phyloP scores from a whole-genome alignment of 169 alveolate genomes.

The Fabrea salina region DNA sequence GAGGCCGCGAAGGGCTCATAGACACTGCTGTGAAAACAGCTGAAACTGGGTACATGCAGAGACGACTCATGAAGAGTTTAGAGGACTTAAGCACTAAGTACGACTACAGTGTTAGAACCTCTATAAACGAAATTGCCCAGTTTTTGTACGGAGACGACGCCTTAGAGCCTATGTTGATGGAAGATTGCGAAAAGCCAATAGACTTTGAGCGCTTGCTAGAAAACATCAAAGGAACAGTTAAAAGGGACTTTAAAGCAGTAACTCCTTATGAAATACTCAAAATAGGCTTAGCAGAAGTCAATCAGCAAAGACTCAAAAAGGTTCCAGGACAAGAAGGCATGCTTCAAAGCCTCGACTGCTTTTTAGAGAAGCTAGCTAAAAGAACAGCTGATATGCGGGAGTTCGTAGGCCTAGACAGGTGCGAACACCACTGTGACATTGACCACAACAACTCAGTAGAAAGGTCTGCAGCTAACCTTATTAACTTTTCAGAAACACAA shows the following conservation, averaged over 20 bases:
- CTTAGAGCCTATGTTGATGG: constrained; percentile 82
- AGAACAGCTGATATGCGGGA: constrained; percentile 1
- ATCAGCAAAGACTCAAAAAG: not conserved
- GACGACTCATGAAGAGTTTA: constrained; percentile 95
- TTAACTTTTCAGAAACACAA: constrained; percentile 56
- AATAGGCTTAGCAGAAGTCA: not conserved
- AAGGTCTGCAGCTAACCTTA: constrained; percentile 8
- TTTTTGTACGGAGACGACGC: constrained; percentile 99
- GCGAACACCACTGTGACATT: not conserved
- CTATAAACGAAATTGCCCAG: constrained; percentile 94
- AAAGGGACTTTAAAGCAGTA: not conserved
- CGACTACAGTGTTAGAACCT: constrained; percentile 94
- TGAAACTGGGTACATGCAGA: constrained; percentile 99
- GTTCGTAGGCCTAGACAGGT: constrained; percentile 7
- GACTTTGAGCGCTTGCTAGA: not conserved
- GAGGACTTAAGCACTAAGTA: constrained; percentile 96
- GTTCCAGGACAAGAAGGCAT: not conserved
- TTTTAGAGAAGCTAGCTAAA: constrained; percentile 22
- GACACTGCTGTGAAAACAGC: constrained; percentile 99
- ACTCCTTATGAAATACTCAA: not conserved
- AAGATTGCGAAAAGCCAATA: constrained; percentile 14
- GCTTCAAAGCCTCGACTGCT: not conserved
- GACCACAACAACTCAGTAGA: not conserved
- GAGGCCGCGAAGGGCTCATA: constrained; percentile 99
- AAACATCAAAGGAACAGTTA: not conserved